Evolutionary conservation across 306 rosid species (phyloP), one percentile per base, ranked within the genome.

Genomic region (Trifolium dubium): DNA sequence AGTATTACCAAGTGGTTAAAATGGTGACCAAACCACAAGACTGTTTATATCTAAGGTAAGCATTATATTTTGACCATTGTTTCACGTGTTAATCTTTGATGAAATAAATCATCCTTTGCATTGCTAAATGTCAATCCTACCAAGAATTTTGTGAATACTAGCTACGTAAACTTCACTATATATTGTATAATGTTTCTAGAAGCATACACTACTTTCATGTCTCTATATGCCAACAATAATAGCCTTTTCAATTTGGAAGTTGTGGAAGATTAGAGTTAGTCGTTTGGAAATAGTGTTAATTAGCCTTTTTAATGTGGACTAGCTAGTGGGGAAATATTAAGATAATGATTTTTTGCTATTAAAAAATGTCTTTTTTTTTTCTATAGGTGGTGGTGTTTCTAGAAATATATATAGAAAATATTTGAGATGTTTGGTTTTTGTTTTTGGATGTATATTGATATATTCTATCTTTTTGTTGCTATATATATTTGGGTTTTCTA

Each of bases 21-120:
- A 86, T 65, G 94, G 73, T 92, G 13, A 87, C 94, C 98, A 86
- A 92, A 77, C 91, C 80, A 18, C 11, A 77, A 64, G 92, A 88
- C 91, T 69, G 87, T 47, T 12, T 37, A 40, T 34, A 34, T 49
- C 15, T 31, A 69, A 19, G 67, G 39, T 47, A 43, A 67, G 61
- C 76, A 30, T 76, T 70, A 58, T 31, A 31, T 50, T 69, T 80
- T 75, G 76, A 43, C 44, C 55, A 35, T 82, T 41, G 53, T 53
- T 40, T 54, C 55, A 67, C 28, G 77, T 28, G 37, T 47, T 78
- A 32, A 59, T 84, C 74, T 84, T 81, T 79, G 23, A 23, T 23
- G 23, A 50, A 69, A n/a, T 13, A 73, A 74, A 72, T 65, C 73
- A 11, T 41, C 71, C n/a, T 31, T 31, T 59, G 65, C n/a, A 13